Percentiles rank a stretch among this genome's conserved stretches.
These are phyloP conservation scores for Fraxinus platypoda DNA, from an alignment of 305 asterid genomes.

Conservation along the genomic window DNA sequence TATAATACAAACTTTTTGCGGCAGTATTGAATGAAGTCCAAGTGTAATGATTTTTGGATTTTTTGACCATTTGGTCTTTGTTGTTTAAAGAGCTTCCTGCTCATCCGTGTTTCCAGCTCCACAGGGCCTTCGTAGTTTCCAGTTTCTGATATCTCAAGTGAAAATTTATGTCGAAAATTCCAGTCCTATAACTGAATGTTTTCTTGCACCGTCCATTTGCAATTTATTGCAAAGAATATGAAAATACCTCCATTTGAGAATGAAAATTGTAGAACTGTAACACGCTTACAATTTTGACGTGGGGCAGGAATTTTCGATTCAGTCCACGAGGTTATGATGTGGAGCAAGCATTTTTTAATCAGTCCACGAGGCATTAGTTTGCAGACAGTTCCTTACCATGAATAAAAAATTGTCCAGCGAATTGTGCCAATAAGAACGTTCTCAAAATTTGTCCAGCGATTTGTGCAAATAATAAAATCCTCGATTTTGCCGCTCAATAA, in stretches of 20 bases:
- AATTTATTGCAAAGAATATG: background rate
- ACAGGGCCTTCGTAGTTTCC: background rate
- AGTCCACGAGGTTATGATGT: background rate
- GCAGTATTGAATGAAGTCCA: background rate
- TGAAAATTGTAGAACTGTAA: background rate
- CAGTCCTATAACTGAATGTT: background rate
- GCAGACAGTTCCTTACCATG: background rate
- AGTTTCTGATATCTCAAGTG: background rate
- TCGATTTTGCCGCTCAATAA: background rate
- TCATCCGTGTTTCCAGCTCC: background rate
- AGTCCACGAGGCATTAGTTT: background rate
- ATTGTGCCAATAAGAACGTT: background rate
- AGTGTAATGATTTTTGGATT: background rate
- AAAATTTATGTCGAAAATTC: background rate
- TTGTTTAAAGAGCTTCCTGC: background rate
- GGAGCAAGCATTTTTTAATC: background rate
- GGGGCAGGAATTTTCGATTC: background rate
- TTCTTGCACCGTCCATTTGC: background rate
- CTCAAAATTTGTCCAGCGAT: background rate
- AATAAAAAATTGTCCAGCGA: background rate
- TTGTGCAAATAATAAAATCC: background rate
- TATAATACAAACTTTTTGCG: slow-evolving; percentile 1
- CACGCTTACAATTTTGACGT: background rate
- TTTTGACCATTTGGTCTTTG: background rate
- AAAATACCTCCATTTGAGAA: background rate